Conservation (phyloP, 805 yeast species). For the Candida corydali region DNA sequence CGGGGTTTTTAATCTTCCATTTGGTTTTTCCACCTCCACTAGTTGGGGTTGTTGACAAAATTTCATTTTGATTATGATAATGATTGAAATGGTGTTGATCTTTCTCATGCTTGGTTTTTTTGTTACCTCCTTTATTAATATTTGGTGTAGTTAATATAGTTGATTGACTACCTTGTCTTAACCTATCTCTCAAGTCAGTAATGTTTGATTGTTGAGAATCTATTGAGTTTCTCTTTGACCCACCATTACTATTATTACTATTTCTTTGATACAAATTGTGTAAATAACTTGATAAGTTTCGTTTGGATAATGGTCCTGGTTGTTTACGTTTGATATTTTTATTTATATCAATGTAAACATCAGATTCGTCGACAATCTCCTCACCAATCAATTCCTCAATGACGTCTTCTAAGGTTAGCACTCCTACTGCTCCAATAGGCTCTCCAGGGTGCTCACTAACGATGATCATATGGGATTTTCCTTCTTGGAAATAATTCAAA, state of each 20-base stretch:
- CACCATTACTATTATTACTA: conserved; percentile 13
- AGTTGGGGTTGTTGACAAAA: conserved; percentile 4
- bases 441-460: conserved; percentile 85
- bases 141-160: conserved; percentile 8
- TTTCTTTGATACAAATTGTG: conserved; percentile 50
- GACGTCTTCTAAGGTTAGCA: conserved; percentile 92
- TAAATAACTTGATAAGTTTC: conserved; percentile 65
- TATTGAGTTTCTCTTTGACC: conserved; percentile 41
- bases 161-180: conserved; percentile 7
- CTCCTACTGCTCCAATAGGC: conserved; percentile 82
- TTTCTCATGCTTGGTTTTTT: neutral
- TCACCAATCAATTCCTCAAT: conserved; percentile 97
- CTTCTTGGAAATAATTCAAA: conserved; percentile 94
- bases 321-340: conserved; percentile 74
- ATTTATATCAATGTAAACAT: conserved; percentile 87
- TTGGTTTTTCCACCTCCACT: conserved; percentile 17
- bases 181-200: conserved; percentile 9
- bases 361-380: conserved; percentile 94
- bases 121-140: neutral
- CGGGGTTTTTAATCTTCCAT: conserved; percentile 59
- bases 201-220: conserved; percentile 20
- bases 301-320: conserved; percentile 72
- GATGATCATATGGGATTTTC: conserved; percentile 95
- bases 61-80: no score
- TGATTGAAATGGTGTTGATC: neutral